Conservation (phyloP, 257 asterid genomes). For the Nicotiana tomentosiformis region DNA sequence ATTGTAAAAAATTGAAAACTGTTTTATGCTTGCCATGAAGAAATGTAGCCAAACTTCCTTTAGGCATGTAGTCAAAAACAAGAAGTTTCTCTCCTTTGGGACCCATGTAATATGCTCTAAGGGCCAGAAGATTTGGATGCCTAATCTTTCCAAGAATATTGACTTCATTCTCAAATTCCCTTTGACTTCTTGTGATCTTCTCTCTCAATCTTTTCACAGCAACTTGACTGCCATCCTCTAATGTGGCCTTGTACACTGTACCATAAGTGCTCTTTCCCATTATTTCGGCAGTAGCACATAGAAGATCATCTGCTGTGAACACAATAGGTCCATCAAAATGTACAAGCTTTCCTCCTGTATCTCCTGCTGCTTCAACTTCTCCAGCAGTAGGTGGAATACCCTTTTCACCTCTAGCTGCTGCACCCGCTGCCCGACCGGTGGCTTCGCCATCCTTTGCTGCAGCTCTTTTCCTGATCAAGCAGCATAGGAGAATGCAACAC, state of each 20-base stretch:
- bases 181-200: slow-evolving; percentile 77
- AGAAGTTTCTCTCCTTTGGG: slow-evolving; percentile 98
- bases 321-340: slow-evolving; percentile 84
- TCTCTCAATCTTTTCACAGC: slow-evolving; percentile 96
- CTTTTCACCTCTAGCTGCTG: slow-evolving; percentile 26
- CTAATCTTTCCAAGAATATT: slow-evolving; percentile 73
- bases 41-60: slow-evolving; percentile 76
- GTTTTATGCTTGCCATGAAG: slow-evolving; percentile 60
- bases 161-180: slow-evolving; percentile 80
- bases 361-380: slow-evolving; percentile 53
- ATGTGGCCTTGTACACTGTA: slow-evolving; percentile 81
- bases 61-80: slow-evolving; percentile 88
- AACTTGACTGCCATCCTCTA: slow-evolving; percentile 85
- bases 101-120: slow-evolving; percentile 86
- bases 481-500: slow-evolving; percentile 59
- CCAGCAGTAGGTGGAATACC: slow-evolving; percentile 34
- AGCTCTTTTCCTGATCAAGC: slow-evolving; percentile 55
- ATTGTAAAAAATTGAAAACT: neutral
- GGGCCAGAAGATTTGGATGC: slow-evolving; percentile 81
- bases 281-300: slow-evolving; percentile 93
- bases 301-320: slow-evolving; percentile 80
- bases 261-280: slow-evolving; percentile 98
- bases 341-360: slow-evolving; percentile 88
- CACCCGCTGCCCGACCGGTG: slow-evolving; percentile 5
- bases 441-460: slow-evolving; percentile 21